A percentile compares a stretch with the other conserved stretches of the same genome.
Conservation (phyloP, 768 basidiomycete genomes). For the Chlorophyllum brunneum region DNA sequence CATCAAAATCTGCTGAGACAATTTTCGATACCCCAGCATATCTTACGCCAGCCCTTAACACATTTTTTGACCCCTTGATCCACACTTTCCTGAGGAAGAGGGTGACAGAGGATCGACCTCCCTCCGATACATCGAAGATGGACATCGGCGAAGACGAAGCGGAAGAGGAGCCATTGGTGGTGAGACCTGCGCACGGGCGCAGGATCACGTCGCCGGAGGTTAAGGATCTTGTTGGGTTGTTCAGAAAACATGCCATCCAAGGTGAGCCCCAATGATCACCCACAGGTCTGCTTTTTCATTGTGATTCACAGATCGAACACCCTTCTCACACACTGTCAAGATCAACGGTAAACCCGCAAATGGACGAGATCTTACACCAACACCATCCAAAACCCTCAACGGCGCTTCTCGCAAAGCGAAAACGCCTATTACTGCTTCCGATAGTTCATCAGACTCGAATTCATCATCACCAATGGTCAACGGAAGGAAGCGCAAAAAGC, state of each 20-base stretch:
- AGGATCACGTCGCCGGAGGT: conserved; percentile 5
- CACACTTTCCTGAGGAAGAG: conserved; percentile 27
- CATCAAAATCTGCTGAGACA: conserved; percentile 18
- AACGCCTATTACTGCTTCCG: neutral
- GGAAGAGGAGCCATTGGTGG: conserved; percentile 38
- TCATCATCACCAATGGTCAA: conserved; percentile 25
- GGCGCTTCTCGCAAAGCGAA: conserved; percentile 4
- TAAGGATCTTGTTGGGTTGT: conserved; percentile 11
- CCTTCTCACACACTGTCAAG: conserved; percentile 4
- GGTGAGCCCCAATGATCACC: neutral
- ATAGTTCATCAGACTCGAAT: conserved; percentile 14
- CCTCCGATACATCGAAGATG: conserved; percentile 13
- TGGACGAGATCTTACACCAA: conserved; percentile 1
- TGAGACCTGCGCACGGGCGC: neutral
- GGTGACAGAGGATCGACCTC: conserved; percentile 17
- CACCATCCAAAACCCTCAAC: neutral
- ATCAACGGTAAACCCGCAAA: neutral
- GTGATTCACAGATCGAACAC: neutral
- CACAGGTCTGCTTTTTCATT: neutral
- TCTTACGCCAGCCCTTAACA: conserved; percentile 69
- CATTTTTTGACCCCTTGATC: conserved; percentile 61
- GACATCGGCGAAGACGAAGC: conserved; percentile 33
- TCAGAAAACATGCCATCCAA: conserved; percentile 10
- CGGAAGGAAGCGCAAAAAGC: conserved; percentile 58
- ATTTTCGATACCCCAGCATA: conserved; percentile 72